These are phyloP conservation scores for Colletotrichum tabaci DNA, from an alignment of 2,329 filamentous ascomycete species.

Conservation along the genomic window DNA sequence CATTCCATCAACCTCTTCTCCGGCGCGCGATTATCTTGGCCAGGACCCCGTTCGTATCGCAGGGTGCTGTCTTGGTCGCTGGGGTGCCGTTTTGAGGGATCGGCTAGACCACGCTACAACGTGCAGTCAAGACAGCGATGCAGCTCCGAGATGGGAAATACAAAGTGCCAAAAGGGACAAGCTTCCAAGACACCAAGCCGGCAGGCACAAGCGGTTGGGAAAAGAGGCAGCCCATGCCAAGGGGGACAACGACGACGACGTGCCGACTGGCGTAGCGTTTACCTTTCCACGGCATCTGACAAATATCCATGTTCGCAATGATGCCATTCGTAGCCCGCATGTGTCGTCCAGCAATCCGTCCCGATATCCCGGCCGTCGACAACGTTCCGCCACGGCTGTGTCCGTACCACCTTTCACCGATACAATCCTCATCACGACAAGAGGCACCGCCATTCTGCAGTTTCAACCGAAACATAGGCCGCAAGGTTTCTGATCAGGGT, in stretches of 20 bases:
- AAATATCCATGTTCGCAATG: neutral
- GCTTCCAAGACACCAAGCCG: slow-evolving; percentile 41
- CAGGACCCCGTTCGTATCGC: slow-evolving; percentile 25
- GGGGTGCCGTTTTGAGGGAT: slow-evolving; percentile 19
- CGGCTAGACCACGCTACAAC: slow-evolving; percentile 12
- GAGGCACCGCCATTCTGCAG: slow-evolving; percentile 26
- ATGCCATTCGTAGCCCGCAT: slow-evolving; percentile 34
- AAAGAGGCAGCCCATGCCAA: slow-evolving; percentile 42
- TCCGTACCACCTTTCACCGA: slow-evolving; percentile 24
- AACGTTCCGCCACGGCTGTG: slow-evolving; percentile 25
- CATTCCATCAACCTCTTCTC: slow-evolving; percentile 20
- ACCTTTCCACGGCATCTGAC: slow-evolving; percentile 26
- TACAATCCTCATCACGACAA: slow-evolving; percentile 8
- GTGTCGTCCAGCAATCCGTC: slow-evolving; percentile 15
- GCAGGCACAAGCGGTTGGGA: slow-evolving; percentile 39
- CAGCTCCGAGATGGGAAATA: slow-evolving; percentile 15
- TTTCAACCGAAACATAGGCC: slow-evolving; percentile 34
- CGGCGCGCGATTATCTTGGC: slow-evolving; percentile 40
- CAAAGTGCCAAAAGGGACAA: slow-evolving; percentile 2
- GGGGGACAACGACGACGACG: slow-evolving; percentile 21
- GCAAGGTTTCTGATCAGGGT: slow-evolving; percentile 28
- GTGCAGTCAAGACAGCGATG: slow-evolving; percentile 25
- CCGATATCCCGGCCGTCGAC: slow-evolving; percentile 28
- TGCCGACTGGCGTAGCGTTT: neutral
- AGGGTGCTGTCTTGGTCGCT: slow-evolving; percentile 35